Percentiles rank a stretch among this genome's conserved stretches.
These are phyloP conservation scores for Polyporus tsugae DNA, from an alignment of 1,284 basidiomycete genomes.

Conservation along the genomic window DNA sequence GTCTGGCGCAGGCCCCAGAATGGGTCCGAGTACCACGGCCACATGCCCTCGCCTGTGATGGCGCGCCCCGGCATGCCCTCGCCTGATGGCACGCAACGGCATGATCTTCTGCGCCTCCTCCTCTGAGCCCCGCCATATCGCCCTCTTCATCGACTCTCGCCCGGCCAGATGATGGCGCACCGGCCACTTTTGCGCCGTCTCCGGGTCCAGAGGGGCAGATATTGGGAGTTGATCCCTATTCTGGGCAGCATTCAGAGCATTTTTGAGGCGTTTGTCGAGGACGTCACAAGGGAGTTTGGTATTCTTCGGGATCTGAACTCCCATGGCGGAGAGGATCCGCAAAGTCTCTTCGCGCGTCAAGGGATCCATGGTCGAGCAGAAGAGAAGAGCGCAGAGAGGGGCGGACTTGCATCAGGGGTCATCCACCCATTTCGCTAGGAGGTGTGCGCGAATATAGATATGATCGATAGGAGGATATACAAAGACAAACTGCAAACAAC, in stretches of 20 bases:
- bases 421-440: neutral
- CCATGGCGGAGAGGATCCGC: constrained; percentile 30
- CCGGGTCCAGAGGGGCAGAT: too few relatives aligned
- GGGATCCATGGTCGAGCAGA: neutral
- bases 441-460: too few relatives aligned
- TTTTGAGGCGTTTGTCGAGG: constrained; percentile 38
- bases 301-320: constrained; percentile 37
- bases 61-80: too few relatives aligned
- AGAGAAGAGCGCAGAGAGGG: too few relatives aligned
- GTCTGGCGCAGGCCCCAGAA: constrained; percentile 48
- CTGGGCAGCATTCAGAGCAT: constrained; percentile 39
- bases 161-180: too few relatives aligned
- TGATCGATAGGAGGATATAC: neutral
- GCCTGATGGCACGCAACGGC: too few relatives aligned
- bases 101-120: too few relatives aligned
- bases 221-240: neutral
- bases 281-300: constrained; percentile 27
- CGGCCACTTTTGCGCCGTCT: too few relatives aligned
- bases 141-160: too few relatives aligned
- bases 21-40: constrained; percentile 37
- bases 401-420: too few relatives aligned
- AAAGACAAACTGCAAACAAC: neutral
- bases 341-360: constrained; percentile 26
- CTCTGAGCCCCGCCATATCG: too few relatives aligned
- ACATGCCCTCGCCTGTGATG: too few relatives aligned